These are phyloP conservation scores for Hyphodiscus hymeniophilus DNA, from an alignment of 495 filamentous ascomycete genomes.

Conservation along the genomic window DNA sequence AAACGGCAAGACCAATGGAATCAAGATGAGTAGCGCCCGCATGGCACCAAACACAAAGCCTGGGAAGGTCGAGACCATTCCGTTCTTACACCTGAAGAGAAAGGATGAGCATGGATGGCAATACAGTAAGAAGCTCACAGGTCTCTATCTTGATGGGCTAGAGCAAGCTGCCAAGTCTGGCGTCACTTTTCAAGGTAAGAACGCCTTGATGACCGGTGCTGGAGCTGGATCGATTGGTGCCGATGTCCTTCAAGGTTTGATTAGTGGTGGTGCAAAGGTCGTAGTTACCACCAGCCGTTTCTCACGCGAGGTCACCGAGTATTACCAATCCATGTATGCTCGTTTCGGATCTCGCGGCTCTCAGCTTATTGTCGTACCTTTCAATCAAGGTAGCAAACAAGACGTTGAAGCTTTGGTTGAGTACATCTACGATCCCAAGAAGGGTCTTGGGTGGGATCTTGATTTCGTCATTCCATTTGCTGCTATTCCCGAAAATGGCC, in stretches of 20 bases:
- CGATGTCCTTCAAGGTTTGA: conserved; percentile 93
- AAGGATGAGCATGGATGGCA: conserved; percentile 95
- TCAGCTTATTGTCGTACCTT: conserved; percentile 94
- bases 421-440: conserved; percentile 96
- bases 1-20: conserved; percentile 55
- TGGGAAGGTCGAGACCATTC: conserved; percentile 93
- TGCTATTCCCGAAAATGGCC: conserved; percentile 94
- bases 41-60: conserved; percentile 45
- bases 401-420: conserved; percentile 88
- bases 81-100: conserved; percentile 94
- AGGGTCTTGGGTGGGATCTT: conserved; percentile 93
- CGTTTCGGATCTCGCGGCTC: conserved; percentile 89
- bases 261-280: conserved; percentile 94
- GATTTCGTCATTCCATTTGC: conserved; percentile 96
- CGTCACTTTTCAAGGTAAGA: conserved; percentile 88
- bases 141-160: conserved; percentile 81
- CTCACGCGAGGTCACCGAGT: conserved; percentile 96
- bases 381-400: conserved; percentile 98
- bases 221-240: conserved; percentile 97
- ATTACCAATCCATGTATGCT: conserved; percentile 98
- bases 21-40: conserved; percentile 60
- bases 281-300: conserved; percentile 93
- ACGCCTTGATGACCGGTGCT: conserved; percentile 96
- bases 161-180: conserved; percentile 81
- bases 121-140: conserved; percentile 96